Percentiles rank a stretch among this genome's conserved stretches.
These are phyloP conservation scores for Bipolaris oryzae DNA, from an alignment of 2,329 filamentous ascomycete genomes.

Conservation along the genomic window DNA sequence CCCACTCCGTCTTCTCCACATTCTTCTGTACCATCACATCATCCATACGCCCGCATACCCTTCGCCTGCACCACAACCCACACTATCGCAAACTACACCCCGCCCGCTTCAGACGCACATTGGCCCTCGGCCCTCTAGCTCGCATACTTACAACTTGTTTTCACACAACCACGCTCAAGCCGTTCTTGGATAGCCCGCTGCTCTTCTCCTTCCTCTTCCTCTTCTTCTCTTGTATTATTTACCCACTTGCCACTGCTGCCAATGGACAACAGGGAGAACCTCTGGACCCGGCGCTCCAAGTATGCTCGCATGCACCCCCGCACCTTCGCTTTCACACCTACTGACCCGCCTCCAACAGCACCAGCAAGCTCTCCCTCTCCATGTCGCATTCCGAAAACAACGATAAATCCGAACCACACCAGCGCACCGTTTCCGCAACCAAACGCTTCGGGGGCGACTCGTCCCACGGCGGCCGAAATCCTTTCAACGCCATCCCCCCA, in stretches of 20 bases:
- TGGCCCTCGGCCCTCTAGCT: slow-evolving; percentile 35
- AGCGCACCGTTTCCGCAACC: slow-evolving; percentile 68
- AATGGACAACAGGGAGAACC: slow-evolving; percentile 54
- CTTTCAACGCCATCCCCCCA: slow-evolving; percentile 77
- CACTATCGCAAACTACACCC: slow-evolving; percentile 12
- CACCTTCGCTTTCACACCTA: slow-evolving; percentile 16
- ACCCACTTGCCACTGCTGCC: slow-evolving; percentile 24
- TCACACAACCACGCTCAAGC: slow-evolving; percentile 45
- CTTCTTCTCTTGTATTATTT: slow-evolving; percentile 11
- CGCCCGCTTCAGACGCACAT: slow-evolving; percentile 13
- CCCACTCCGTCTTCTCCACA: slow-evolving; percentile 9
- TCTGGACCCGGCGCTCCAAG: slow-evolving; percentile 86
- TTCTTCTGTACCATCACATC: slow-evolving; percentile 8
- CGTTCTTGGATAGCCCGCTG: slow-evolving; percentile 33
- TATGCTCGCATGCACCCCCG: slow-evolving; percentile 54
- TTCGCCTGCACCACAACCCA: slow-evolving; percentile 7
- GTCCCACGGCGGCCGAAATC: slow-evolving; percentile 77
- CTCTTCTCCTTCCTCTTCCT: slow-evolving; percentile 4
- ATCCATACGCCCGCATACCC: slow-evolving; percentile 6
- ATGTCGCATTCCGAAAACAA: slow-evolving; percentile 67
- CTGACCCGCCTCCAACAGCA: slow-evolving; percentile 59
- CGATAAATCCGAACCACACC: slow-evolving; percentile 59
- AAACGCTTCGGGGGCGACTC: slow-evolving; percentile 79
- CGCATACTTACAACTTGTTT: slow-evolving; percentile 39
- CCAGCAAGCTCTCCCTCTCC: slow-evolving; percentile 88